Percentiles rank a stretch among this genome's conserved stretches.
phyloP scores from a whole-genome alignment of 2,329 filamentous ascomycete species.

The Leptographium flavum region DNA sequence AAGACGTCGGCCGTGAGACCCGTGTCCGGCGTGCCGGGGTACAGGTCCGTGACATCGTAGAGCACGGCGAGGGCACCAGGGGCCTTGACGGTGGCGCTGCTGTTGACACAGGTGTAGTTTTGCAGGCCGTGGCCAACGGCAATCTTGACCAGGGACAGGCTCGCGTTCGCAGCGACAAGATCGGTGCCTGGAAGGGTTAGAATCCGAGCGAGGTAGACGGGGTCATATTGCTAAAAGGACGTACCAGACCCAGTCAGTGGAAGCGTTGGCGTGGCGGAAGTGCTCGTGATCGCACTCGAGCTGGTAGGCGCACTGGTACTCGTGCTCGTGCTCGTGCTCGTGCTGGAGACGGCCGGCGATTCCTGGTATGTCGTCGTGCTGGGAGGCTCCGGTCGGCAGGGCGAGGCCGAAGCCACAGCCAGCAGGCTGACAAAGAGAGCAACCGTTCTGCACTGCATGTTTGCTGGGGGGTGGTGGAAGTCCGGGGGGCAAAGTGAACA shows the following conservation, averaged over 20 bases:
- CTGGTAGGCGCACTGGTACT: neutral
- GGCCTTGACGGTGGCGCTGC: conserved; percentile 18
- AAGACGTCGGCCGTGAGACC: conserved; percentile 26
- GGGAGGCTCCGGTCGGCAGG: conserved; percentile 7
- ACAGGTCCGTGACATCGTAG: conserved; percentile 41
- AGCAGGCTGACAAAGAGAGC: conserved; percentile 5
- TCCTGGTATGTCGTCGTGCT: neutral
- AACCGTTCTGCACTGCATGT: conserved; percentile 2
- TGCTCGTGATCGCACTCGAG: conserved; percentile 6
- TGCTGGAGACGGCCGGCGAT: neutral
- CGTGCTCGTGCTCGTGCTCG: conserved; percentile 9
- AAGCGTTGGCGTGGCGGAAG: neutral
- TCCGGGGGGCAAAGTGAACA: neutral
- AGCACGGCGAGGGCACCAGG: conserved; percentile 44
- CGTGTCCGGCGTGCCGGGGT: conserved; percentile 25
- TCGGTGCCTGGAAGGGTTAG: conserved; percentile 20
- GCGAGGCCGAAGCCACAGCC: conserved; percentile 8
- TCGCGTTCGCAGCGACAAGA: conserved; percentile 26
- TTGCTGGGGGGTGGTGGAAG: neutral
- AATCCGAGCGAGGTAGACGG: too few relatives aligned
- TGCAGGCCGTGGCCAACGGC: conserved; percentile 51
- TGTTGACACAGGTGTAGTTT: conserved; percentile 47
- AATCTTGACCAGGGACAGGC: conserved; percentile 35
- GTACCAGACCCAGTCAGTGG: conserved; percentile 22
- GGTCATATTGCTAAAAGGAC: conserved; percentile 4